These are phyloP conservation scores for Daldinia loculata DNA, from an alignment of 495 filamentous ascomycete genomes.

Conservation along the genomic window DNA sequence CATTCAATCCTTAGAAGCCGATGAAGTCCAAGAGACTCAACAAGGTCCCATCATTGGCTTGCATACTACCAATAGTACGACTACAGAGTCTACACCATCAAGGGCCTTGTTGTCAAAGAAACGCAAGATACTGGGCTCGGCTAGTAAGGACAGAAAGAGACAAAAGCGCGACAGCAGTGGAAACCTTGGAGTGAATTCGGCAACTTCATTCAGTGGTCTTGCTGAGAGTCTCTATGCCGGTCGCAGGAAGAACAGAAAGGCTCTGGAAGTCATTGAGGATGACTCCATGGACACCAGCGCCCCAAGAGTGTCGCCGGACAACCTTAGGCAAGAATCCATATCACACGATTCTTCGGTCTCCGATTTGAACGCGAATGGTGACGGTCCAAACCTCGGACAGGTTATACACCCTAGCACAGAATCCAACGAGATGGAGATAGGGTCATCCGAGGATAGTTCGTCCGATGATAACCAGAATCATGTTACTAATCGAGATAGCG, in stretches of 20 bases:
- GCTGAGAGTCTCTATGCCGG: conserved; percentile 34
- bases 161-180: conserved; percentile 19
- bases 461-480: conserved; percentile 6
- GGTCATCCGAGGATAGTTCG: not conserved
- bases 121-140: conserved; percentile 9
- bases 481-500: not conserved
- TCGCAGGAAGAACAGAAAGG: conserved; percentile 12
- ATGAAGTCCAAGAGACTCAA: not conserved
- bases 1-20: not conserved
- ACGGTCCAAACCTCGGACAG: not conserved
- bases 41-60: not conserved
- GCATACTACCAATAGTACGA: not conserved
- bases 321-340: not conserved
- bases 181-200: not conserved
- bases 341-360: not conserved
- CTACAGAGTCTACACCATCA: not conserved
- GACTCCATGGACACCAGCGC: not conserved
- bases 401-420: not conserved
- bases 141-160: conserved; percentile 26
- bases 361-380: not conserved
- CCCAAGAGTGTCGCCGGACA: not conserved
- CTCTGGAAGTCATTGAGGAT: not conserved
- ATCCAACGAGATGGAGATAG: conserved; percentile 15
- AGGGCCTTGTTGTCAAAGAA: conserved; percentile 16
- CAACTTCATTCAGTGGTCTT: conserved; percentile 28